A percentile compares a stretch with the other conserved stretches of the same genome.
Evolutionary conservation across 148 eudicot species (phyloP).

Genomic region (Vaccinium macrocarpon): DNA sequence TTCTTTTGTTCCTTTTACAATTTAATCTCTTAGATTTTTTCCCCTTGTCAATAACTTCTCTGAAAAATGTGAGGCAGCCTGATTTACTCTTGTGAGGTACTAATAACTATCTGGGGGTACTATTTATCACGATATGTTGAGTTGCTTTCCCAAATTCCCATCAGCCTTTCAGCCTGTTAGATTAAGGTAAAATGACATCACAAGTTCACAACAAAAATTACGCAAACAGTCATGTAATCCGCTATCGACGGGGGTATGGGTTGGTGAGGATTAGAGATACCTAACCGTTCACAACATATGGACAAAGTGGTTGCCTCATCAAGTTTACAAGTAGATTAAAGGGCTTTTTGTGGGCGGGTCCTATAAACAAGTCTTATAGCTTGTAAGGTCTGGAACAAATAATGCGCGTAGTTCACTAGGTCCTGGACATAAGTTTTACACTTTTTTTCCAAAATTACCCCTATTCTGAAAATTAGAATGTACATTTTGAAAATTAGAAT

Average conservation of each 20-base stretch:
- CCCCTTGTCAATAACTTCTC: neutral
- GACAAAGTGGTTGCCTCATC: neutral
- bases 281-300: neutral
- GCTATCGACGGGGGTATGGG: neutral
- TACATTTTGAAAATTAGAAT: too few species aligned
- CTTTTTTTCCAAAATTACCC: too few species aligned
- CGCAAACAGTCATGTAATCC: neutral
- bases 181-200: neutral
- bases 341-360: too few species aligned
- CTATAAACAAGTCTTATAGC: too few species aligned
- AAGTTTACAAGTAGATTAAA: neutral
- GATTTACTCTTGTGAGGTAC: neutral
- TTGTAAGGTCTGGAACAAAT: too few species aligned
- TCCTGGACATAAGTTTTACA: too few species aligned
- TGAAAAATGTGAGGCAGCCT: neutral
- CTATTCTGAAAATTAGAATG: too few species aligned
- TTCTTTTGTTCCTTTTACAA: neutral
- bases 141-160: neutral
- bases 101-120: neutral
- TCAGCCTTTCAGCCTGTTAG: neutral
- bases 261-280: neutral
- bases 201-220: neutral
- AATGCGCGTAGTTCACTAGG: too few species aligned
- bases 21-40: neutral
- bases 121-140: neutral